A percentile compares a stretch with the other conserved stretches of the same genome.
phyloP scores from a whole-genome alignment of 1,284 basidiomycete species.

The Austroboletus rostrupii region DNA sequence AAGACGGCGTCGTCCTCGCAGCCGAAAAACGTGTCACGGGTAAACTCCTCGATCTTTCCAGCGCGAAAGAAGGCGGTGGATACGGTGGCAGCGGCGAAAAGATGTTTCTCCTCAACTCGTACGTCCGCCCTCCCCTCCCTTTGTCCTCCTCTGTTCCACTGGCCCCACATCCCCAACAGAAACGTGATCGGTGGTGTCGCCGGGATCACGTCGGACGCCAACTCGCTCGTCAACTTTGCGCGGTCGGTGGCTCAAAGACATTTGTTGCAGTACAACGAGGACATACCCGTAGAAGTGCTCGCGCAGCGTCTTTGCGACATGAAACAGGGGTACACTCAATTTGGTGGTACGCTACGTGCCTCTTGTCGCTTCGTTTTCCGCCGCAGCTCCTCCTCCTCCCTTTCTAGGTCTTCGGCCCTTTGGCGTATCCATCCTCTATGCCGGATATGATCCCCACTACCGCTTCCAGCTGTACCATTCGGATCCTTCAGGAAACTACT shows the following conservation, averaged over 20 bases:
- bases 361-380: background rate
- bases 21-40: conserved; percentile 99
- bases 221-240: conserved; percentile 95
- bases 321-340: conserved; percentile 99
- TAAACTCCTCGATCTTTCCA: conserved; percentile 89
- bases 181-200: conserved; percentile 96
- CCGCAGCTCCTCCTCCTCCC: background rate
- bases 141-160: background rate
- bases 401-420: conserved; percentile 87
- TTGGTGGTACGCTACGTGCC: conserved; percentile 64
- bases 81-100: conserved; percentile 96
- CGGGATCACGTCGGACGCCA: conserved; percentile 95
- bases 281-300: conserved; percentile 95
- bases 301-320: conserved; percentile 93
- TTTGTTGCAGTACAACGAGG: conserved; percentile 89
- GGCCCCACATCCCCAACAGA: conserved; percentile 39
- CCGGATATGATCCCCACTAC: conserved; percentile 95
- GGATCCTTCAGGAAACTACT: conserved; percentile 98
- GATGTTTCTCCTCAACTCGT: conserved; percentile 92
- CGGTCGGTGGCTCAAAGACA: conserved; percentile 89
- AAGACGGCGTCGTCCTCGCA: conserved; percentile 94
- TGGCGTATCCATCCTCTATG: conserved; percentile 94
- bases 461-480: conserved; percentile 98
- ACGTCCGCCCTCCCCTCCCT: conserved; percentile 33
- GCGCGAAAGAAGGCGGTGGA: conserved; percentile 75